Conservation (phyloP, 495 filamentous ascomycete species). For the Mytilinidion resinicola region DNA sequence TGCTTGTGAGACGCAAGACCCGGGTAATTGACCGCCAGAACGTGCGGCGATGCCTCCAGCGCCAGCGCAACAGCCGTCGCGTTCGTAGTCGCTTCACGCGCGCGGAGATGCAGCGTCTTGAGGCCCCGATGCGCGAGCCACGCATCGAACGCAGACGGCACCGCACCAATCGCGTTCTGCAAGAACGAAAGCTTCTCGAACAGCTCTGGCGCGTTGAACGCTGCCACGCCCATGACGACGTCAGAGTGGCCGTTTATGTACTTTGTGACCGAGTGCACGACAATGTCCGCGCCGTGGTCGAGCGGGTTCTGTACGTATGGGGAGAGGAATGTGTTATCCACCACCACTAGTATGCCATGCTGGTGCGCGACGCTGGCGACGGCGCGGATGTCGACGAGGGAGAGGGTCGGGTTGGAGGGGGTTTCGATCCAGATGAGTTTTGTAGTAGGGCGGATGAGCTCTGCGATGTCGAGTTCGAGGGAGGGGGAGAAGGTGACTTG, state of each 20-base stretch:
- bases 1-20: slow-evolving; percentile 83
- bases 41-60: slow-evolving; percentile 73
- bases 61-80: slow-evolving; percentile 69
- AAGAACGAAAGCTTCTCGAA: slow-evolving; percentile 77
- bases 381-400: slow-evolving; percentile 82
- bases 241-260: slow-evolving; percentile 99
- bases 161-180: slow-evolving; percentile 94
- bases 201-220: slow-evolving; percentile 82
- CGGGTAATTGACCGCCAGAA: slow-evolving; percentile 89
- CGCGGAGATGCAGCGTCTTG: slow-evolving; percentile 94
- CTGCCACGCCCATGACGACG: slow-evolving; percentile 95
- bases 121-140: slow-evolving; percentile 98
- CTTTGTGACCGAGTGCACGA: slow-evolving; percentile 99
- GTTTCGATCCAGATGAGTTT: slow-evolving; percentile 97
- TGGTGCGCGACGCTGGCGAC: slow-evolving; percentile 77
- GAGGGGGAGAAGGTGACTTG: slow-evolving; percentile 86
- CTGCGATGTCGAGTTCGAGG: slow-evolving; percentile 78
- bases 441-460: slow-evolving; percentile 74
- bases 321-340: slow-evolving; percentile 96
- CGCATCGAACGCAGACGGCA: slow-evolving; percentile 91
- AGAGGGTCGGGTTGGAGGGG: slow-evolving; percentile 87
- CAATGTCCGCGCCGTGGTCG: slow-evolving; percentile 91
- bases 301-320: slow-evolving; percentile 96
- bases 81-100: slow-evolving; percentile 74
- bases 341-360: slow-evolving; percentile 87